Conservation (phyloP, 192 early-diverging fungal genomes). For the Obelidium mucronatum region DNA sequence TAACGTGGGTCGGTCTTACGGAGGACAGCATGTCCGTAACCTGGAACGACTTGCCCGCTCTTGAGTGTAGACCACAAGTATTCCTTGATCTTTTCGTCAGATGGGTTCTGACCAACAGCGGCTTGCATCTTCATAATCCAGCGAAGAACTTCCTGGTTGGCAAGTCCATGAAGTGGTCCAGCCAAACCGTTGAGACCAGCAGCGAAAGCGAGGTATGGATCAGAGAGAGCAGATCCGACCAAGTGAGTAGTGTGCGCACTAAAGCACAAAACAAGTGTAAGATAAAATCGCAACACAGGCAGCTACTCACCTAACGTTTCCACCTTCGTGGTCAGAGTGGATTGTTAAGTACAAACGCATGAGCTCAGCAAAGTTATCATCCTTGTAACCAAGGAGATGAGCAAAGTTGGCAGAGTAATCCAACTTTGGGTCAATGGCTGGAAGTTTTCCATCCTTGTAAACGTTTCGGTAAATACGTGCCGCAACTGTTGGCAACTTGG, state of each 20-base stretch:
- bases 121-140: conserved; percentile 96
- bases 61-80: conserved; percentile 97
- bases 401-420: conserved; percentile 98
- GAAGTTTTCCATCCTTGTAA: conserved; percentile 95
- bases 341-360: conserved; percentile 99
- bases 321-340: conserved; percentile 99
- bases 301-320: conserved; percentile 85
- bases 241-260: conserved; percentile 95
- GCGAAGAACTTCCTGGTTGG: conserved; percentile 99
- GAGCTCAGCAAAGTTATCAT: conserved; percentile 94
- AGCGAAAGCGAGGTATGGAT: conserved; percentile 97
- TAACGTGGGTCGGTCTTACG: conserved; percentile 98
- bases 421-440: conserved; percentile 80
- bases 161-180: conserved; percentile 98
- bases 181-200: conserved; percentile 97
- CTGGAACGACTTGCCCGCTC: conserved; percentile 95
- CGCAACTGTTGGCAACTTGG: conserved; percentile 95
- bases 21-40: conserved; percentile 98
- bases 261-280: too few species aligned
- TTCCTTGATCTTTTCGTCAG: conserved; percentile 94
- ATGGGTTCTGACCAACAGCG: conserved; percentile 82
- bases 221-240: conserved; percentile 96
- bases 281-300: too few species aligned
- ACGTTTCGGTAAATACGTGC: conserved; percentile 99
- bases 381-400: conserved; percentile 87